Percentiles rank a stretch among this genome's conserved stretches.
Conservation (phyloP, 2,329 filamentous ascomycete species). For the Zymoseptoria pseudotritici region DNA sequence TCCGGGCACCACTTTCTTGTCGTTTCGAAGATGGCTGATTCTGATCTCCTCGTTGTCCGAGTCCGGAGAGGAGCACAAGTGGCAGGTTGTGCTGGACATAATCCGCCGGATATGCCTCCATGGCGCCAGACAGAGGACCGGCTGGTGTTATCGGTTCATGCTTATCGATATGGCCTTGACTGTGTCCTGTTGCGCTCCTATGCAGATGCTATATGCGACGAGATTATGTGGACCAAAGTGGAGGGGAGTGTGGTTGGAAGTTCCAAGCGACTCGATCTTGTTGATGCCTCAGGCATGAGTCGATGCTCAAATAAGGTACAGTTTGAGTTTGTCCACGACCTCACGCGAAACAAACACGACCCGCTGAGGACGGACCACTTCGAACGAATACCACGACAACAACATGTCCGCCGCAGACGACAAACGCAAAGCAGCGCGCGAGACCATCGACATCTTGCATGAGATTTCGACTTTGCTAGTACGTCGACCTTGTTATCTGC, state of each 20-base stretch:
- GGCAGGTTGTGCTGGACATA: constrained; percentile 85
- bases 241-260: neutral
- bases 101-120: constrained; percentile 73
- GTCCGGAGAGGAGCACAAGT: constrained; percentile 72
- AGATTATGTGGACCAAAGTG: neutral
- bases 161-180: neutral
- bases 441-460: constrained; percentile 61
- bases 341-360: neutral
- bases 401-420: constrained; percentile 41
- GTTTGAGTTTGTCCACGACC: neutral
- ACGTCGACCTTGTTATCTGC: neutral
- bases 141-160: neutral
- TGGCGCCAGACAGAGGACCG: constrained; percentile 32
- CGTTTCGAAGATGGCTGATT: constrained; percentile 20
- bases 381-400: neutral
- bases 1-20: constrained; percentile 23
- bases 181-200: neutral
- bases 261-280: neutral
- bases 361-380: neutral
- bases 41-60: constrained; percentile 41
- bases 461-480: constrained; percentile 88
- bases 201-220: neutral
- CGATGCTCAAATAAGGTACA: neutral
- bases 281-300: neutral
- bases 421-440: constrained; percentile 69